phyloP scores from a whole-genome alignment of 2,329 filamentous ascomycete genomes.

The Conoideocrella luteorostrata region DNA sequence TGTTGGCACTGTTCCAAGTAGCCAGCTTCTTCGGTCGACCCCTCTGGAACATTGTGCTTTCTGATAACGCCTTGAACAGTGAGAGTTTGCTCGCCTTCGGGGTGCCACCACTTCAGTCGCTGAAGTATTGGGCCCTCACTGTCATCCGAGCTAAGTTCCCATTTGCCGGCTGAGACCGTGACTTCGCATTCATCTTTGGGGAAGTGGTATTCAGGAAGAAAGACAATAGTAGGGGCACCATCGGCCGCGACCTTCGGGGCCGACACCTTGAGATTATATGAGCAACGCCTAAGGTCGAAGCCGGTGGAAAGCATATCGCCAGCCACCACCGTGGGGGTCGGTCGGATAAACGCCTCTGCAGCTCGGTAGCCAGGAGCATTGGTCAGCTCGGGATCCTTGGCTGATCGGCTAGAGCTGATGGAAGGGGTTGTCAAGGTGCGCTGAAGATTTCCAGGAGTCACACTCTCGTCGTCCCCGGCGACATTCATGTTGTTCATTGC shows the following conservation, averaged over 20 bases:
- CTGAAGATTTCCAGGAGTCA: conserved; percentile 72
- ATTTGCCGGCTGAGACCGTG: conserved; percentile 78
- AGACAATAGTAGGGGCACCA: conserved; percentile 70
- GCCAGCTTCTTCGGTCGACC: conserved; percentile 63
- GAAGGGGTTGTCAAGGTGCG: conserved; percentile 62
- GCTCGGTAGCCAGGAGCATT: conserved; percentile 72
- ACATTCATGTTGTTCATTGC: conserved; percentile 24
- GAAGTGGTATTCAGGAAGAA: conserved; percentile 89
- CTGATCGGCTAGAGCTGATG: conserved; percentile 52
- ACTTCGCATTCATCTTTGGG: conserved; percentile 67
- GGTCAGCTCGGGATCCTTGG: conserved; percentile 50
- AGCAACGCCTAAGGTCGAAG: conserved; percentile 76
- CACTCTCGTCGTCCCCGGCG: conserved; percentile 45
- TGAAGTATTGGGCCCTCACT: conserved; percentile 65
- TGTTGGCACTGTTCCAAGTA: conserved; percentile 67
- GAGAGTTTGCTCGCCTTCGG: conserved; percentile 73
- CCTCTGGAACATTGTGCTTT: conserved; percentile 49
- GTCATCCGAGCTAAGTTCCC: conserved; percentile 73
- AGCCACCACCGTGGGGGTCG: conserved; percentile 68
- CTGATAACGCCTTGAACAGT: conserved; percentile 68
- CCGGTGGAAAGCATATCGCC: conserved; percentile 65
- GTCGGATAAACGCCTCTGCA: conserved; percentile 87
- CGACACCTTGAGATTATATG: conserved; percentile 66
- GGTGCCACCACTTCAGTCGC: conserved; percentile 87
- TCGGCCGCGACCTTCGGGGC: conserved; percentile 53